Base-by-base conservation (phyloP, 192 early-diverging fungal genomes). In the Backusella tuberculispora region DNA sequence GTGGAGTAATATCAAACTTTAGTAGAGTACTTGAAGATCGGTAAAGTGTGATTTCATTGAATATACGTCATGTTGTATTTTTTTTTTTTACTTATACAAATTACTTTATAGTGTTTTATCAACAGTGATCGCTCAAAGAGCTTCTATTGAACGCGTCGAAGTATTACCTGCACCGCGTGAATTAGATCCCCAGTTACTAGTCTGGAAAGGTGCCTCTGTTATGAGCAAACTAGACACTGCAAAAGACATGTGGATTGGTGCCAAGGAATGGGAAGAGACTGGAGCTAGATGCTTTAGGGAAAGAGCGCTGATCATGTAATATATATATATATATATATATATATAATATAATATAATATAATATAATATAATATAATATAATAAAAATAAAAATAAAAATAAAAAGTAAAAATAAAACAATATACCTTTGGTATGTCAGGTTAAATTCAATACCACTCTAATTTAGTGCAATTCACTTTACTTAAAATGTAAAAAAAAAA, bases 151-250 rank as follows among this genome's bases (percentile, higher is more conserved):
- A 69, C 84, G 87, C 14, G 86, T 87, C 0, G 90, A 93, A 37
- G 86, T 95, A 0, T 76, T 96, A 44, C 89, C 92, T 10, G 88
- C 92, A 10, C 94, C 95, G 2, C 81, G 94, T 12, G 95, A 97
- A 60, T 83, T 97, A 37, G 95, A 97, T 65, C 91, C 94, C 2
- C 81, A 92, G 7, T 81, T 96, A 64, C 75, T 97, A 66, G 92
- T 88, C 2, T 97, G 95, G 95, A 97, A 96, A 76, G 95, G 95
- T 17, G 94, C 86, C 0, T 88, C 91, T 3, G 93, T 97, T 13
- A 80, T 95, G 72, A 85, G 88, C 63, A 88, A 93, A 60, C 82
- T 96, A 37, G 95, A 97, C 19, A 88, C 85, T 63, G 87, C 91
- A 4, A 89, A 85, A 48, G 94, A 97, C 19, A 80, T 94, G 85